Conservation (phyloP, 805 yeast genomes). For the Blastobotrys muscicola region DNA sequence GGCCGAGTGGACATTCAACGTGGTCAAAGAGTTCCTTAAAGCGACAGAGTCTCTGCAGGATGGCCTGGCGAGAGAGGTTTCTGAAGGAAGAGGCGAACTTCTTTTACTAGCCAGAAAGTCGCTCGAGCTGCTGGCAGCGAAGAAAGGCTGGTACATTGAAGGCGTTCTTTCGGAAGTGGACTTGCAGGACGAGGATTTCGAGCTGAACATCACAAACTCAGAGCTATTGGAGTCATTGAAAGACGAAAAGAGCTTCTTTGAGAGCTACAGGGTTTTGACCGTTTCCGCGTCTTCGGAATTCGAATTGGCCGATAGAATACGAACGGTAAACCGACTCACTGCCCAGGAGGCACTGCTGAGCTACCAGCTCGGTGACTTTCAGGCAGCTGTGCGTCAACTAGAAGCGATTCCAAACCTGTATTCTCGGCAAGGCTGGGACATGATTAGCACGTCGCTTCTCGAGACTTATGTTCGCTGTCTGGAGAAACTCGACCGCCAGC, state of each 20-base stretch:
- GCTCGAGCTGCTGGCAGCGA: constrained; percentile 22
- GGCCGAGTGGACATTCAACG: constrained; percentile 29
- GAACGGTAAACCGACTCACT: constrained; percentile 64
- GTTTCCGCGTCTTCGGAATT: constrained; percentile 46
- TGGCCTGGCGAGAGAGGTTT: constrained; percentile 26
- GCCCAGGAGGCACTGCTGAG: constrained; percentile 71
- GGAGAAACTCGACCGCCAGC: constrained; percentile 16
- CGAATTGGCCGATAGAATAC: constrained; percentile 41
- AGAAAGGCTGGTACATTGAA: constrained; percentile 22
- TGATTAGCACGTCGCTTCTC: constrained; percentile 56
- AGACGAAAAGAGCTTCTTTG: constrained; percentile 30
- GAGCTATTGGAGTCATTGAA: constrained; percentile 23
- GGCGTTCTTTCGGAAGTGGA: constrained; percentile 24
- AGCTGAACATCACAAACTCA: constrained; percentile 11
- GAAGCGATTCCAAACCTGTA: constrained; percentile 63
- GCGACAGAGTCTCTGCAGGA: constrained; percentile 21
- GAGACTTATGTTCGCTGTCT: constrained; percentile 63
- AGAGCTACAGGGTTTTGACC: constrained; percentile 43
- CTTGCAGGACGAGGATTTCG: constrained; percentile 7
- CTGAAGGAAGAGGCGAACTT: constrained; percentile 35
- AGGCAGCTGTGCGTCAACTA: constrained; percentile 52
- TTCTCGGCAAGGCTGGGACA: constrained; percentile 62
- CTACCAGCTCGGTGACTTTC: constrained; percentile 46
- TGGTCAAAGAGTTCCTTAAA: constrained; percentile 35
- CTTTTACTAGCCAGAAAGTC: constrained; percentile 32